Conservation (phyloP, 1,139 yeast species). For the Suzukiozyma palmioleophila region DNA sequence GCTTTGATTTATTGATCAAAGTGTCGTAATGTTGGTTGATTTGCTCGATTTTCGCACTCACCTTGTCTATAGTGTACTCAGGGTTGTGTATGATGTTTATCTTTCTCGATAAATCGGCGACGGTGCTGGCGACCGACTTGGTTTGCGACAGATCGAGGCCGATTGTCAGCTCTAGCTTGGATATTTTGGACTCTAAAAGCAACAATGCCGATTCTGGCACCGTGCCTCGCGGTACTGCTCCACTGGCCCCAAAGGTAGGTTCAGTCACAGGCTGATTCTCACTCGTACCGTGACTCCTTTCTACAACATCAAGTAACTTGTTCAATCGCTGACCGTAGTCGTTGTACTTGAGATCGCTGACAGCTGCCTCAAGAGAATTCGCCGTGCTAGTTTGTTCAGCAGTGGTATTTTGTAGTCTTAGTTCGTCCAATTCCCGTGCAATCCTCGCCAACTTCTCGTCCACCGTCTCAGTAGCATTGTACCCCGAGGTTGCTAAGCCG, state of each 20-base stretch:
- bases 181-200: slow-evolving; percentile 21
- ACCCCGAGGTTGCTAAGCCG: slow-evolving; percentile 23
- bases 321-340: slow-evolving; percentile 3
- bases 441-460: slow-evolving; percentile 45
- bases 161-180: slow-evolving; percentile 17
- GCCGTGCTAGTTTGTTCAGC: neutral
- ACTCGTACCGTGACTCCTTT: no score
- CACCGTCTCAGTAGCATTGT: slow-evolving; percentile 30
- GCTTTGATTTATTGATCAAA: slow-evolving; percentile 11
- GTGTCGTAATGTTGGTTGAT: slow-evolving; percentile 15
- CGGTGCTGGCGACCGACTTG: slow-evolving; percentile 18
- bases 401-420: slow-evolving; percentile 8
- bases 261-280: no score
- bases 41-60: slow-evolving; percentile 15
- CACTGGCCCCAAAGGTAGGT: neutral
- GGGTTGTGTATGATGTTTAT: slow-evolving; percentile 37
- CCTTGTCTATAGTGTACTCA: slow-evolving; percentile 20
- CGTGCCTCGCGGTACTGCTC: slow-evolving; percentile 1
- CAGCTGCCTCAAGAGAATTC: slow-evolving; percentile 8
- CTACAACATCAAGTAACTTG: slow-evolving; percentile 3
- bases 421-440: slow-evolving; percentile 39
- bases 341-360: slow-evolving; percentile 5
- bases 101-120: slow-evolving; percentile 33
- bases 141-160: slow-evolving; percentile 18
- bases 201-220: slow-evolving; percentile 10